Conservation (phyloP, 1,284 basidiomycete genomes). For the Cutaneotrichosporon dermatis region DNA sequence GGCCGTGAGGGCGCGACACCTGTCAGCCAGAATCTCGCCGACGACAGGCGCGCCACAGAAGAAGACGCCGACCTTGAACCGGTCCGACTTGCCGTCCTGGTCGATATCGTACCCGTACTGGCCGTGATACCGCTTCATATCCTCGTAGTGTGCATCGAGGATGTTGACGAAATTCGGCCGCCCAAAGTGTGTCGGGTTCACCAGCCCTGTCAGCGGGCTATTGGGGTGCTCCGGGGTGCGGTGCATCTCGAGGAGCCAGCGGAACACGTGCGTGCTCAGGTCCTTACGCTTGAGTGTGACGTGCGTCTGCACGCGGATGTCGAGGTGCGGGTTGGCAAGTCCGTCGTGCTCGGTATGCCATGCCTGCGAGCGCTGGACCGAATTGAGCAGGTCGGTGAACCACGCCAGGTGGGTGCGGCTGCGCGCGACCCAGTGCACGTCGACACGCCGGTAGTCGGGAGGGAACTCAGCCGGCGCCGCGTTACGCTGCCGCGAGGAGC, state of each 20-base stretch:
- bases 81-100: conserved; percentile 16
- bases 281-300: conserved; percentile 27
- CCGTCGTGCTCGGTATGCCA: conserved; percentile 22
- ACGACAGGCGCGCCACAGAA: conserved; percentile 32
- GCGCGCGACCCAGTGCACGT: conserved; percentile 36
- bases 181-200: conserved; percentile 31
- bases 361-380: conserved; percentile 20
- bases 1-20: conserved; percentile 26
- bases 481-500: conserved; percentile 6
- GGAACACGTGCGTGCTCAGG: conserved; percentile 27
- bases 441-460: conserved; percentile 28
- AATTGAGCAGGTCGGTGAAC: conserved; percentile 33
- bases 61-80: conserved; percentile 34
- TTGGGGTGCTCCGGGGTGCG: conserved; percentile 26
- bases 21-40: conserved; percentile 31
- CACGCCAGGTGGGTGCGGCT: conserved; percentile 26
- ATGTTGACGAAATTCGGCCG: conserved; percentile 31
- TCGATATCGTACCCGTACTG: conserved; percentile 12
- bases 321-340: conserved; percentile 18
- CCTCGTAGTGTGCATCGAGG: conserved; percentile 31
- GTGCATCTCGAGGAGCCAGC: conserved; percentile 31
- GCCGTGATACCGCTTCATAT: conserved; percentile 21
- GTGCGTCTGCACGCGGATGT: conserved; percentile 30
- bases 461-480: conserved; percentile 1
- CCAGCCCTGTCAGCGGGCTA: conserved; percentile 27